phyloP scores from a whole-genome alignment of 2,329 filamentous ascomycete species.

The Verticillium albo-atrum region DNA sequence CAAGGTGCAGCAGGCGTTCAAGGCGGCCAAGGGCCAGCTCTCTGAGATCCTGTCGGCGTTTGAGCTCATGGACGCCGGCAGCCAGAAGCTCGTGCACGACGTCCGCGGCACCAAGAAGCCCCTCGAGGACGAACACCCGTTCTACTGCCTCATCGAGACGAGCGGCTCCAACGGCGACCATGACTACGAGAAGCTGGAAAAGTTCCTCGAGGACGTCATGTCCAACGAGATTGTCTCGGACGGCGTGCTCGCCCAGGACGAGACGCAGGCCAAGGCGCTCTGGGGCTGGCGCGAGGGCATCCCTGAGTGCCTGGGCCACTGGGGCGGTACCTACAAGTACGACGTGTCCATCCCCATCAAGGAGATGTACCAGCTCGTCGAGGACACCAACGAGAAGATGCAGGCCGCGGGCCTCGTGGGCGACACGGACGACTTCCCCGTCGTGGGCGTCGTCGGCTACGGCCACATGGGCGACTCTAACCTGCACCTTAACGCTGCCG shows the following conservation, averaged over 20 bases:
- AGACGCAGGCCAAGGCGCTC: slow-evolving; percentile 78
- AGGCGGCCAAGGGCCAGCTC: slow-evolving; percentile 82
- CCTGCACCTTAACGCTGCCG: slow-evolving; percentile 85
- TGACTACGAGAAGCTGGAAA: slow-evolving; percentile 84
- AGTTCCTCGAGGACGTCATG: slow-evolving; percentile 91
- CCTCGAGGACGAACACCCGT: slow-evolving; percentile 78
- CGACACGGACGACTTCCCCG: slow-evolving; percentile 69
- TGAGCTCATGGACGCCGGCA: slow-evolving; percentile 89
- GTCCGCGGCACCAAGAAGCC: slow-evolving; percentile 76
- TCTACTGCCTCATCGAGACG: slow-evolving; percentile 96
- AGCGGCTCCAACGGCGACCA: slow-evolving; percentile 93
- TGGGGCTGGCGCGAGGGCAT: slow-evolving; percentile 96
- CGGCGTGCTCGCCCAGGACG: slow-evolving; percentile 87
- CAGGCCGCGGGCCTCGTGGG: slow-evolving; percentile 71
- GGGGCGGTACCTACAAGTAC: slow-evolving; percentile 97
- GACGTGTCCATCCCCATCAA: slow-evolving; percentile 89
- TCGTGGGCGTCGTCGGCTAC: slow-evolving; percentile 89
- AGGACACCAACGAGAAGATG: slow-evolving; percentile 74
- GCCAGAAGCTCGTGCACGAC: slow-evolving; percentile 70
- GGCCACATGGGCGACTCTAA: slow-evolving; percentile 98
- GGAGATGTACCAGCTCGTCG: slow-evolving; percentile 84
- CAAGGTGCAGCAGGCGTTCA: slow-evolving; percentile 80
- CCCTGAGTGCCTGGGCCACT: slow-evolving; percentile 81
- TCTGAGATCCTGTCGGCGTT: slow-evolving; percentile 96
- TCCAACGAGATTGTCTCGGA: slow-evolving; percentile 79